These are phyloP conservation scores for Rhodotorula sp. DNA, from an alignment of 1,284 basidiomycete genomes.

Conservation along the genomic window DNA sequence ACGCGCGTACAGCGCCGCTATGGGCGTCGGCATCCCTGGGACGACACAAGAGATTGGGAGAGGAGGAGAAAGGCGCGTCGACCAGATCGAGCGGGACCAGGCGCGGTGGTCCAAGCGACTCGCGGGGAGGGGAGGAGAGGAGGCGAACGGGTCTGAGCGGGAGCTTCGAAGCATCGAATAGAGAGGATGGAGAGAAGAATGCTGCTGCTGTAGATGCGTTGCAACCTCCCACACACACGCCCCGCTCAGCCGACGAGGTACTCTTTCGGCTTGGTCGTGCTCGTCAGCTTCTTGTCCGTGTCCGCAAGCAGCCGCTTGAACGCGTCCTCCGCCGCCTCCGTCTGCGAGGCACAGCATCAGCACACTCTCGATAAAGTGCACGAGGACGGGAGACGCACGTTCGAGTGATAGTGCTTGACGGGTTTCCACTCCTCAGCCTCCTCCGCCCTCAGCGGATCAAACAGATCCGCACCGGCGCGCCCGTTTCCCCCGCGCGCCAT, in stretches of 20 bases:
- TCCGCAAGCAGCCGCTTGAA: constrained; percentile 28
- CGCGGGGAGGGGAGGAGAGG: not conserved
- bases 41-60: not conserved
- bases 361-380: not conserved
- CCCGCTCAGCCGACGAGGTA: constrained; percentile 22
- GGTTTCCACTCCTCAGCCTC: constrained; percentile 45
- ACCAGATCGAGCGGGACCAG: not conserved
- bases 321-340: constrained; percentile 26
- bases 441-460: constrained; percentile 46
- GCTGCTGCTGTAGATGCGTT: not conserved
- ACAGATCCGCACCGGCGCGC: constrained; percentile 45
- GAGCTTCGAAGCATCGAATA: no score
- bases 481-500: constrained; percentile 38
- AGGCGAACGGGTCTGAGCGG: not conserved
- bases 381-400: constrained; percentile 30
- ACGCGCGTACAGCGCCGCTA: not conserved
- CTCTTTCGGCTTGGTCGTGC: constrained; percentile 37
- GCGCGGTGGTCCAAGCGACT: not conserved
- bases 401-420: constrained; percentile 43
- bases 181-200: not conserved
- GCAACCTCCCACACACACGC: not conserved
- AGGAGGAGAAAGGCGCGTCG: not conserved
- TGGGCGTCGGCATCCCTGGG: not conserved
- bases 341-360: constrained; percentile 10
- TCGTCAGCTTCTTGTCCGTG: constrained; percentile 18